A percentile compares a stretch with the other conserved stretches of the same genome.
phyloP scores from a whole-genome alignment of 495 filamentous ascomycete genomes.

The Penicillium maclennaniae region DNA sequence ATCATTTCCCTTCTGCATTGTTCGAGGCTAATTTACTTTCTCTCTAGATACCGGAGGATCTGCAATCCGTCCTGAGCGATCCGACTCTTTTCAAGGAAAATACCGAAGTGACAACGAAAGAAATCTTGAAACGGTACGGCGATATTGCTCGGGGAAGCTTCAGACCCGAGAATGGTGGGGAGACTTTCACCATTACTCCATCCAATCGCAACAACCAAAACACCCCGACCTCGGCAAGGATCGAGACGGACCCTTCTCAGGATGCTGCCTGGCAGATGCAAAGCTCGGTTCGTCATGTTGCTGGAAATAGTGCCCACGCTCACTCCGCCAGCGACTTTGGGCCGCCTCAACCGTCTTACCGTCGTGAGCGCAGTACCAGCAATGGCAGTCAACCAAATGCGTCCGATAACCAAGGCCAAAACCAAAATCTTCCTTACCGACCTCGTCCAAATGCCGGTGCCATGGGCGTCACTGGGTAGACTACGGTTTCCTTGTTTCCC shows the following conservation, averaged over 20 bases:
- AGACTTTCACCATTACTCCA: constrained; percentile 47
- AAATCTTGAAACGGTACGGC: constrained; percentile 87
- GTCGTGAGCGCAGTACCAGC: constrained; percentile 41
- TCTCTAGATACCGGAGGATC: constrained; percentile 81
- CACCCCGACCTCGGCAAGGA: constrained; percentile 49
- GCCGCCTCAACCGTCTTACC: constrained; percentile 24
- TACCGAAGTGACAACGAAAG: constrained; percentile 90
- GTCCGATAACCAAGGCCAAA: constrained; percentile 30
- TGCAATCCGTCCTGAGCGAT: constrained; percentile 81
- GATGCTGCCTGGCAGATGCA: constrained; percentile 74
- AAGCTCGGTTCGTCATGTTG: constrained; percentile 72
- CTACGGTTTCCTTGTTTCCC: constrained; percentile 10
- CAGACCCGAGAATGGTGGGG: constrained; percentile 54
- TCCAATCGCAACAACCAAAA: constrained; percentile 34
- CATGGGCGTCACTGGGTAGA: constrained; percentile 45
- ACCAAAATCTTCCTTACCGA: constrained; percentile 39
- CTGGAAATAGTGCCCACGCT: constrained; percentile 50
- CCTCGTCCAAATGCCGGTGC: constrained; percentile 39
- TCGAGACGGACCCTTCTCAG: constrained; percentile 75
- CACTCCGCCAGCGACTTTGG: constrained; percentile 38
- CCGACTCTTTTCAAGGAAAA: constrained; percentile 72
- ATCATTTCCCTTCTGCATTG: neutral
- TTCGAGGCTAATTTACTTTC: constrained; percentile 7
- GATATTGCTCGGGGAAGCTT: constrained; percentile 62
- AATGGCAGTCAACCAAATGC: constrained; percentile 37